Conservation (phyloP, 331 rosid genomes). For the Stylosanthes scabra region DNA sequence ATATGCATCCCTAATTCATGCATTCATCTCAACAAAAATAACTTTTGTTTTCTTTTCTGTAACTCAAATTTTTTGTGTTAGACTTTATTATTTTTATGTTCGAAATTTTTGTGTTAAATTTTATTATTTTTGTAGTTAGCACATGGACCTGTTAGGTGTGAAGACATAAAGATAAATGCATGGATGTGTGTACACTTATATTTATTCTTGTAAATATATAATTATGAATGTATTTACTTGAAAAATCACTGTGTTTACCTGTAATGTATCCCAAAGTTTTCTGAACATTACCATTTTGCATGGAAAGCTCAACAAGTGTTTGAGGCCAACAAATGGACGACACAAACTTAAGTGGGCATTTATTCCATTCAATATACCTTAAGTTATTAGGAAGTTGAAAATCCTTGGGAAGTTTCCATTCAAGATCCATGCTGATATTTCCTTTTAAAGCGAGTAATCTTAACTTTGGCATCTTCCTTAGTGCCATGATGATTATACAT, state of each 20-base stretch:
- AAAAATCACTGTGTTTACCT: neutral
- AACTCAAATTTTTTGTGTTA: too few species aligned
- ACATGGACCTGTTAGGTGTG: too few species aligned
- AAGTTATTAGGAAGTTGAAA: neutral
- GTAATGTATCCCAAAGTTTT: constrained; percentile 32
- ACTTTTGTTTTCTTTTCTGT: too few species aligned
- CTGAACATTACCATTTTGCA: constrained; percentile 23
- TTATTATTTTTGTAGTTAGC: too few species aligned
- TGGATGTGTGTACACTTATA: too few species aligned
- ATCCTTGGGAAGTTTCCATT: neutral
- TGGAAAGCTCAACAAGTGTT: constrained; percentile 38
- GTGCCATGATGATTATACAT: neutral
- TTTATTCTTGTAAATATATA: too few species aligned
- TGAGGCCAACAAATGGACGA: constrained; percentile 28
- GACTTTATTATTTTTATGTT: too few species aligned
- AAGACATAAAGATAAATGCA: too few species aligned
- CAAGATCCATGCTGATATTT: neutral
- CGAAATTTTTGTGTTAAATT: too few species aligned
- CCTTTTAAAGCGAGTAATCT: neutral
- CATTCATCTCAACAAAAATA: too few species aligned
- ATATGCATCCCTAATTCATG: too few species aligned
- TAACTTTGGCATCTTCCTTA: neutral
- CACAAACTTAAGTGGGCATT: constrained; percentile 37
- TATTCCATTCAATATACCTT: constrained; percentile 23
- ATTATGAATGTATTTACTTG: too few species aligned